Evolutionary conservation across 1,139 yeast species (phyloP).

Genomic region (Yarrowia galli): DNA sequence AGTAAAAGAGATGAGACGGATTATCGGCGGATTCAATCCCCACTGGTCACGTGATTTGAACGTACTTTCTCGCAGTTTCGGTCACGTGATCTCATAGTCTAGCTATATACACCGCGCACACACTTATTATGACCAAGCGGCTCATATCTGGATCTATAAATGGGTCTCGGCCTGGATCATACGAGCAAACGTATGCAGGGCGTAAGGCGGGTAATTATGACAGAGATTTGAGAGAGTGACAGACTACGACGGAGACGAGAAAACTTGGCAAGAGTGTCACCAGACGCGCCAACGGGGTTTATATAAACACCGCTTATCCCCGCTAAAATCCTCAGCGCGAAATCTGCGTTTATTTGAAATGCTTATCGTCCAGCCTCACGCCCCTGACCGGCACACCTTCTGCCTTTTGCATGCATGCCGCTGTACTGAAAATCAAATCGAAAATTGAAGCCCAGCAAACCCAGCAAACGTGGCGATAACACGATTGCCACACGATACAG

Average conservation of each 20-base stretch:
- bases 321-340: not conserved
- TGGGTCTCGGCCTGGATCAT: not conserved
- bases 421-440: not conserved
- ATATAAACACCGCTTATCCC: not conserved
- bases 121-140: not conserved
- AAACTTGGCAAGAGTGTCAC: conserved; percentile 1
- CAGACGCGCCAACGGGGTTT: not conserved
- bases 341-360: conserved; percentile 10
- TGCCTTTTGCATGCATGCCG: conserved; percentile 15
- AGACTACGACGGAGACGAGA: too few species aligned
- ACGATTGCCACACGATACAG: not conserved
- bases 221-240: not conserved
- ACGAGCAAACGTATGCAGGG: not conserved
- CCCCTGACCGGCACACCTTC: conserved; percentile 15
- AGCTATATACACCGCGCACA: not conserved
- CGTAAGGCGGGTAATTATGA: not conserved
- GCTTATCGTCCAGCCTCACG: conserved; percentile 24
- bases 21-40: not conserved
- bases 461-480: conserved; percentile 2
- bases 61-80: not conserved
- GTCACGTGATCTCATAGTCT: not conserved
- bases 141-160: not conserved
- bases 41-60: not conserved
- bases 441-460: conserved; percentile 7
- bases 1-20: too few species aligned